phyloP scores from a whole-genome alignment of 129 eudicot genomes.

The Kitagawia praeruptora region DNA sequence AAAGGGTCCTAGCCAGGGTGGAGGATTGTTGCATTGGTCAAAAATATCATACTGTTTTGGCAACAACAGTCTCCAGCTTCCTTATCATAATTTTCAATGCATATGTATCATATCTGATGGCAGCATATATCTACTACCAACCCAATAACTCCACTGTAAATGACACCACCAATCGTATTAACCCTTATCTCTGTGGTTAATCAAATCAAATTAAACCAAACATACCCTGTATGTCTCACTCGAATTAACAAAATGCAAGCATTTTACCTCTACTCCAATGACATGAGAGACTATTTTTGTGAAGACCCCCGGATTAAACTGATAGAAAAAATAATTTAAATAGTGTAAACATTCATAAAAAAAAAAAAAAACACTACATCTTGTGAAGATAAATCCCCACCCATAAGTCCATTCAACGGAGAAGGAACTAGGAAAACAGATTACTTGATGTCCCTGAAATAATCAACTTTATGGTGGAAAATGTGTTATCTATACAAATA shows the following conservation, averaged over 20 bases:
- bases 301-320: background rate
- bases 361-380: background rate
- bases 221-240: background rate
- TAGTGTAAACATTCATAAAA: background rate
- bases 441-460: background rate
- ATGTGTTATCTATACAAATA: background rate
- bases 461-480: background rate
- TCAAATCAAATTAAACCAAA: no score
- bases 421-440: background rate
- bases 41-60: background rate
- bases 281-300: no score
- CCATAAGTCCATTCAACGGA: background rate
- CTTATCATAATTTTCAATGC: background rate
- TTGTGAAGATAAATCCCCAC: background rate
- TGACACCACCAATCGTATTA: background rate
- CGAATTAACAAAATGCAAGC: background rate
- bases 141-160: background rate
- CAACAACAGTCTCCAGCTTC: background rate
- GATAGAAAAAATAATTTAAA: background rate
- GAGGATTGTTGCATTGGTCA: conserved; percentile 8
- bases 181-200: background rate
- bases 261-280: background rate
- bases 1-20: conserved; percentile 23
- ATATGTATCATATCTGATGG: background rate
- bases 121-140: background rate